Evolutionary conservation across 148 eudicot species (phyloP).

Genomic region (Spergularia marina): DNA sequence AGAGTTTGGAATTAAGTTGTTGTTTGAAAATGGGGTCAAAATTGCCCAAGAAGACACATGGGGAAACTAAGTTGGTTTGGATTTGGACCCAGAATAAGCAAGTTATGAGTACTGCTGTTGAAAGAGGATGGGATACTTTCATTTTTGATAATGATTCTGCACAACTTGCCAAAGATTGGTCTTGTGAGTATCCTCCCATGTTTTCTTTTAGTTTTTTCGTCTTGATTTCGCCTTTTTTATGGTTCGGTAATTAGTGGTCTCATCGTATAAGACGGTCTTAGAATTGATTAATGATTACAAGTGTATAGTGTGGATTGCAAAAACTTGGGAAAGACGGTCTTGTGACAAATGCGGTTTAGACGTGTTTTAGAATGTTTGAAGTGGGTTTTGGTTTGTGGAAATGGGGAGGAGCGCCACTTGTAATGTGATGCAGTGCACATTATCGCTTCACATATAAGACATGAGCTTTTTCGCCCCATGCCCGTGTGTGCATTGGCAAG

Average conservation of each 20-base stretch:
- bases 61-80: slow-evolving; percentile 66
- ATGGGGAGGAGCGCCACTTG: not conserved
- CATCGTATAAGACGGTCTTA: too few species aligned
- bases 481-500: too few species aligned
- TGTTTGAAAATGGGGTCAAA: slow-evolving; percentile 35
- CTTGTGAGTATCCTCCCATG: slow-evolving; percentile 38
- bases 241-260: too few species aligned
- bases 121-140: slow-evolving; percentile 88
- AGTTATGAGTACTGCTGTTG: slow-evolving; percentile 88
- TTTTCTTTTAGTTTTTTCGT: not conserved
- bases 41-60: slow-evolving; percentile 11
- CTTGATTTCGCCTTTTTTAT: not conserved
- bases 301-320: not conserved
- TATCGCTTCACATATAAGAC: too few species aligned
- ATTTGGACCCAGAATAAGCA: slow-evolving; percentile 84
- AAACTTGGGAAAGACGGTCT: not conserved
- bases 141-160: slow-evolving; percentile 44
- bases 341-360: not conserved
- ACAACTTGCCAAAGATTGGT: slow-evolving; percentile 62
- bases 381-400: not conserved
- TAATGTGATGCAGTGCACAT: too few species aligned
- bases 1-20: slow-evolving; percentile 20
- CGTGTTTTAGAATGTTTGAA: not conserved
- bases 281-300: too few species aligned
- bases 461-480: too few species aligned